Evolutionary conservation across 2,329 filamentous ascomycete genomes (phyloP).

Genomic region (Aspergillus costaricaensis): DNA sequence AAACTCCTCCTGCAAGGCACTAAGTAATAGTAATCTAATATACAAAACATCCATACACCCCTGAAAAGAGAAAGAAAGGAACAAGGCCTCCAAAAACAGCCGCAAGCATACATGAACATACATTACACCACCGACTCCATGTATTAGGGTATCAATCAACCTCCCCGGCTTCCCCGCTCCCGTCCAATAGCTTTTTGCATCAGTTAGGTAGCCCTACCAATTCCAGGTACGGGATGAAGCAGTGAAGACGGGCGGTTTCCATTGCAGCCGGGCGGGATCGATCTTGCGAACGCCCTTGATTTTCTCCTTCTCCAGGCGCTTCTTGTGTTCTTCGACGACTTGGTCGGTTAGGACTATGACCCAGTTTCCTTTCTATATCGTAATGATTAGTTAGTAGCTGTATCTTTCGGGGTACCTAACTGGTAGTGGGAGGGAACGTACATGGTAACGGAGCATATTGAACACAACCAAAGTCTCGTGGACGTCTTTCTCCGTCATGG

Average conservation of each 20-base stretch:
- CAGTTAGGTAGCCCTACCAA: slow-evolving; percentile 59
- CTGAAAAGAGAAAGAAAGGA: background rate
- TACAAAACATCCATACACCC: background rate
- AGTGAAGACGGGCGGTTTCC: slow-evolving; percentile 95
- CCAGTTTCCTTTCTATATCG: slow-evolving; percentile 77
- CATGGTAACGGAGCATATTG: slow-evolving; percentile 90
- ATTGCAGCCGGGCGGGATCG: slow-evolving; percentile 76
- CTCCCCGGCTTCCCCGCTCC: background rate
- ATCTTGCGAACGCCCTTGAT: slow-evolving; percentile 73
- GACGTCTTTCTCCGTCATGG: slow-evolving; percentile 98
- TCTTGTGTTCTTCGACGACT: slow-evolving; percentile 67
- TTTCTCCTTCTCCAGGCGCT: slow-evolving; percentile 77
- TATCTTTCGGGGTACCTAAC: background rate
- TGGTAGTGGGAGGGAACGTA: slow-evolving; percentile 34
- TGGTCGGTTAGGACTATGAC: slow-evolving; percentile 90
- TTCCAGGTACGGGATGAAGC: slow-evolving; percentile 92
- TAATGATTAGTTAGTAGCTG: slow-evolving; percentile 17
- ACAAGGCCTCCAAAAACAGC: background rate
- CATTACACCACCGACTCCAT: background rate
- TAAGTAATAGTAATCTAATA: background rate
- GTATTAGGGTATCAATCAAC: background rate
- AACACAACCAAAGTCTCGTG: slow-evolving; percentile 91
- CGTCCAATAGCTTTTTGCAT: background rate
- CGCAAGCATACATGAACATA: background rate
- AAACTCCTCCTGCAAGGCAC: background rate